phyloP scores from a whole-genome alignment of 306 rosid species.

The Prunus fruticosa region DNA sequence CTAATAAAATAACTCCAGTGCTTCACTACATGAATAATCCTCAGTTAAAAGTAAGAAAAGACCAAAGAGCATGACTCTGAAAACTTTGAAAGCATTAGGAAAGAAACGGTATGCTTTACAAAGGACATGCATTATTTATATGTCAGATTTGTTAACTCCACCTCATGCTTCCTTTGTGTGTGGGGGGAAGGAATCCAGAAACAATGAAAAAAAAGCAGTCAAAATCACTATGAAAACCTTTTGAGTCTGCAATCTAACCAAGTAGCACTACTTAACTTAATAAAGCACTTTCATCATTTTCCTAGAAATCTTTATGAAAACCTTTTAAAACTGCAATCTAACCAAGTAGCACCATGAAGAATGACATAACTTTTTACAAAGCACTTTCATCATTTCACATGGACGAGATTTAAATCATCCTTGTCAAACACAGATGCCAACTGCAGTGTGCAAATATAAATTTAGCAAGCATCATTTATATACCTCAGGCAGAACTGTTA shows the following conservation, averaged over 20 bases:
- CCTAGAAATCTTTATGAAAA: neutral
- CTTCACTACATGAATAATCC: neutral
- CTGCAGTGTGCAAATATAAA: neutral
- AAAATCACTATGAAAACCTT: too few relatives aligned
- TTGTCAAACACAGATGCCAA: neutral
- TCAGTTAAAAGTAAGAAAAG: neutral
- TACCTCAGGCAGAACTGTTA: conserved; percentile 99
- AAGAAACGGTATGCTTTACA: neutral
- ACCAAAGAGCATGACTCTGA: neutral
- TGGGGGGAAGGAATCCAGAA: too few relatives aligned
- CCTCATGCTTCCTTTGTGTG: too few relatives aligned
- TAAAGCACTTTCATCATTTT: too few relatives aligned
- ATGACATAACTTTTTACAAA: neutral
- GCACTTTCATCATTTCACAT: neutral
- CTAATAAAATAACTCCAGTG: neutral
- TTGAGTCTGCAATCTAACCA: too few relatives aligned
- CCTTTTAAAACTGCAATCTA: neutral
- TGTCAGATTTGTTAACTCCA: too few relatives aligned
- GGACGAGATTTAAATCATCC: neutral
- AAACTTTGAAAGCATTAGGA: neutral
- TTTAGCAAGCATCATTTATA: neutral
- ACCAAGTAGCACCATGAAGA: neutral
- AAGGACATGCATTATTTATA: neutral
- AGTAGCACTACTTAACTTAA: too few relatives aligned
- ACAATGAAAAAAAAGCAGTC: too few relatives aligned